Evolutionary conservation across 1,284 basidiomycete species (phyloP).

Genomic region (Pyrrhoderma lamaoense): DNA sequence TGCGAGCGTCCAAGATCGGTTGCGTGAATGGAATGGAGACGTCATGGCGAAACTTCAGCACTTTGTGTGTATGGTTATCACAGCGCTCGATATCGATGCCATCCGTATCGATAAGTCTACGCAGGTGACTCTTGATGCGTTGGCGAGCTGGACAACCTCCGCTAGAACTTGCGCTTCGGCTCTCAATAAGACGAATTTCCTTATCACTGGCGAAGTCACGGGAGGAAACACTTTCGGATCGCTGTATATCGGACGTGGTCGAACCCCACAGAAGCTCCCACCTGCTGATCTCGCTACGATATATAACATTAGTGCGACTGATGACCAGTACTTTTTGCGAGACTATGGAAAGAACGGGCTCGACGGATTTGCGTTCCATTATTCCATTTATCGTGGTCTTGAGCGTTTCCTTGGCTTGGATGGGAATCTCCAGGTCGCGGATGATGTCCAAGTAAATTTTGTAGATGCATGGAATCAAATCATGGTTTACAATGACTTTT

Average conservation of each 20-base stretch:
- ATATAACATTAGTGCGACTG: slow-evolving; percentile 50
- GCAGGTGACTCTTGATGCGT: slow-evolving; percentile 77
- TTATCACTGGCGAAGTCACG: slow-evolving; percentile 89
- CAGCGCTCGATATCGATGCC: slow-evolving; percentile 81
- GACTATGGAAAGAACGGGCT: slow-evolving; percentile 53
- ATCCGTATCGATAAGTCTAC: slow-evolving; percentile 94
- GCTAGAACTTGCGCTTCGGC: slow-evolving; percentile 67
- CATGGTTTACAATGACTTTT: slow-evolving; percentile 79
- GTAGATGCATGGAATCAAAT: slow-evolving; percentile 84
- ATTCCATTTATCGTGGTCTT: slow-evolving; percentile 82
- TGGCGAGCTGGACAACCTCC: slow-evolving; percentile 66
- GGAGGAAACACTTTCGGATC: slow-evolving; percentile 87
- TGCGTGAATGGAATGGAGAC: slow-evolving; percentile 77
- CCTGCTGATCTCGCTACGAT: slow-evolving; percentile 59
- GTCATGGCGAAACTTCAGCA: slow-evolving; percentile 71
- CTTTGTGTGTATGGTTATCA: slow-evolving; percentile 80
- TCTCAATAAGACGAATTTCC: slow-evolving; percentile 79
- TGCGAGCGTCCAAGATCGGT: slow-evolving; percentile 89
- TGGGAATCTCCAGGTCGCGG: slow-evolving; percentile 82
- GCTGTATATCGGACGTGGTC: slow-evolving; percentile 81
- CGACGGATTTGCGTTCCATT: slow-evolving; percentile 83
- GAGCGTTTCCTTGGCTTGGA: slow-evolving; percentile 88
- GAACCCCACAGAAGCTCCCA: slow-evolving; percentile 60
- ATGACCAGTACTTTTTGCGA: slow-evolving; percentile 76
- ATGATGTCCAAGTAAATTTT: slow-evolving; percentile 76